Evolutionary conservation across 805 yeast species (phyloP).

Genomic region (Starmerella vitae): DNA sequence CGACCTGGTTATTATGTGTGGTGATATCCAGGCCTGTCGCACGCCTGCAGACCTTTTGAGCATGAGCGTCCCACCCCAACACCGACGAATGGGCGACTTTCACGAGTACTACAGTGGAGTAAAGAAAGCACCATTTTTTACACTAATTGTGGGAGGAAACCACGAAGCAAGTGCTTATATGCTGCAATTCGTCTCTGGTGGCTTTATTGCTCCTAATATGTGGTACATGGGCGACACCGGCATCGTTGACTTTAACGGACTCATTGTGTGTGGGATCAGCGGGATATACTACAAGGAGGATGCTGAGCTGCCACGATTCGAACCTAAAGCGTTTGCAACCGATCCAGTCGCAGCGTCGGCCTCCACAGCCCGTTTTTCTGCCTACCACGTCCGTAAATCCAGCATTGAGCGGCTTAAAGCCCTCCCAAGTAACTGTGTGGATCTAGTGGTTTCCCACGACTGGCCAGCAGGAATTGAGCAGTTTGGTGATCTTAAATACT

Average conservation of each 20-base stretch:
- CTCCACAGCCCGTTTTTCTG: slow-evolving; percentile 33
- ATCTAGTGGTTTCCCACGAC: slow-evolving; percentile 69
- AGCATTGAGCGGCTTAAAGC: slow-evolving; percentile 41
- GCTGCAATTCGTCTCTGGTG: slow-evolving; percentile 64
- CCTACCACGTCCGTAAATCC: slow-evolving; percentile 60
- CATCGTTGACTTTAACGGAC: slow-evolving; percentile 58
- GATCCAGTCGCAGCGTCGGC: neutral
- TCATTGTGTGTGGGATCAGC: slow-evolving; percentile 67
- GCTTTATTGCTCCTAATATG: slow-evolving; percentile 83
- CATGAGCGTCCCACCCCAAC: slow-evolving; percentile 70
- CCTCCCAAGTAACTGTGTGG: slow-evolving; percentile 25
- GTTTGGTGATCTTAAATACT: slow-evolving; percentile 41
- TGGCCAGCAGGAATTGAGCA: slow-evolving; percentile 79
- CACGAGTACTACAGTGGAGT: slow-evolving; percentile 51
- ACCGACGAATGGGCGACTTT: slow-evolving; percentile 65
- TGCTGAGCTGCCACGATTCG: slow-evolving; percentile 30
- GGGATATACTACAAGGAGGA: slow-evolving; percentile 61
- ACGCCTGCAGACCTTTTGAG: slow-evolving; percentile 48
- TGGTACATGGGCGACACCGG: slow-evolving; percentile 74
- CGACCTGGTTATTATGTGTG: slow-evolving; percentile 64
- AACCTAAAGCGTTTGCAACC: slow-evolving; percentile 8
- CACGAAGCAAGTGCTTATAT: slow-evolving; percentile 81
- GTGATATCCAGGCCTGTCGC: slow-evolving; percentile 81
- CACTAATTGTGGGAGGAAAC: slow-evolving; percentile 86
- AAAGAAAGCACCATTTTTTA: slow-evolving; percentile 54